phyloP scores from a whole-genome alignment of 2,329 filamentous ascomycete species.

The Chrysoporthe deuterocubensis region DNA sequence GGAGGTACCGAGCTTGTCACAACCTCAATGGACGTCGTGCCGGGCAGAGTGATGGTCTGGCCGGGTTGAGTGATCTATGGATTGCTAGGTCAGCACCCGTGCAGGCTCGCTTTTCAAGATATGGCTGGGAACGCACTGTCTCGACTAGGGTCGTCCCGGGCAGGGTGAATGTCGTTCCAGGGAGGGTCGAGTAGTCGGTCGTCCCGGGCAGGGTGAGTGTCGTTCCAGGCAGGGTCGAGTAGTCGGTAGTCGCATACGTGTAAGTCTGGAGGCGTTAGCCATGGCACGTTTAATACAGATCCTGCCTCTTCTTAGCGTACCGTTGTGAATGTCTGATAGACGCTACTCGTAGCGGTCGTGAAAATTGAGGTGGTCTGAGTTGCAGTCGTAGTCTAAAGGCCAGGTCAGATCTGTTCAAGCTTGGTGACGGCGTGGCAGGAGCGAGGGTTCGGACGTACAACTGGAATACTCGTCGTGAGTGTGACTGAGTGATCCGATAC shows the following conservation, averaged over 20 bases:
- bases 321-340: constrained; percentile 5
- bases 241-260: constrained; percentile 18
- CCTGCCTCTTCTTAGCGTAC: not conserved
- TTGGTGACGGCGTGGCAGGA: not conserved
- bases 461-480: constrained; percentile 11
- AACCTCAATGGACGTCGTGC: constrained; percentile 14
- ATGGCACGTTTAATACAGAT: not conserved
- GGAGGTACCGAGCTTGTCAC: constrained; percentile 30
- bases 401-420: not conserved
- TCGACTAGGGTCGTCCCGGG: constrained; percentile 18
- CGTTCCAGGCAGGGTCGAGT: constrained; percentile 3
- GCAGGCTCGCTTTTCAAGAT: not conserved
- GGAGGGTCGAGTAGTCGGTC: constrained; percentile 11
- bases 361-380: not conserved
- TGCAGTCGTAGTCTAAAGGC: constrained; percentile 8
- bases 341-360: constrained; percentile 7
- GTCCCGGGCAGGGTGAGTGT: constrained; percentile 25
- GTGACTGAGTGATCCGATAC: constrained; percentile 13
- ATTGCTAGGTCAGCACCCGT: not conserved
- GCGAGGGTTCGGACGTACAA: not conserved
- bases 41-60: constrained; percentile 7
- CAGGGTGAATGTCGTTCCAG: constrained; percentile 24
- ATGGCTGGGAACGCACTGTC: not conserved
- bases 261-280: not conserved
- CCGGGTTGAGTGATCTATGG: constrained; percentile 8